Conservation (phyloP, 768 basidiomycete genomes). For the Boletus patriciae region DNA sequence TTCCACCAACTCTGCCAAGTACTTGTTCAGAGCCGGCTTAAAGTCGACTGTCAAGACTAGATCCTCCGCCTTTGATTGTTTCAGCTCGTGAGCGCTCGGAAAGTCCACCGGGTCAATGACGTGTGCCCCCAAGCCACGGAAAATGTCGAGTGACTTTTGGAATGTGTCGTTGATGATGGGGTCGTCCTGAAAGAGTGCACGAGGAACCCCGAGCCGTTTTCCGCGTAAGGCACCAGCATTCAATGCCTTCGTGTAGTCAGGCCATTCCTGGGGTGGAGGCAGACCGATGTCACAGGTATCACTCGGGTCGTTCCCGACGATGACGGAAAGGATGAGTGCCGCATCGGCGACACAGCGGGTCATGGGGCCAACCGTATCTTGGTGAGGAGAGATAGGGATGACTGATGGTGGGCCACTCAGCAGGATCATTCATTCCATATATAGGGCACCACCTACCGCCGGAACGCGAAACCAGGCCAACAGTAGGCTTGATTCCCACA, state of each 20-base stretch:
- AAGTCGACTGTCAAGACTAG: slow-evolving; percentile 56
- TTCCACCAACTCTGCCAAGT: slow-evolving; percentile 44
- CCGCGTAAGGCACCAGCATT: slow-evolving; percentile 44
- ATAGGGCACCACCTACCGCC: slow-evolving; percentile 32
- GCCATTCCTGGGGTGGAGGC: slow-evolving; percentile 47
- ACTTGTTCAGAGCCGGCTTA: slow-evolving; percentile 50
- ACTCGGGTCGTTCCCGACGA: slow-evolving; percentile 43
- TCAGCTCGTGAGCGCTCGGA: slow-evolving; percentile 51
- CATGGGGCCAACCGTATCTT: slow-evolving; percentile 43
- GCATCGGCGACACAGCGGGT: slow-evolving; percentile 38
- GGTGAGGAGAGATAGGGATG: slow-evolving; percentile 43
- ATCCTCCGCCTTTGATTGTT: slow-evolving; percentile 51
- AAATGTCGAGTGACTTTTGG: slow-evolving; percentile 38
- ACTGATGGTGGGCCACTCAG: slow-evolving; percentile 34
- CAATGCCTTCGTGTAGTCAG: slow-evolving; percentile 57
- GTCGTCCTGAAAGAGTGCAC: slow-evolving; percentile 30
- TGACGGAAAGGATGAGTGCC: slow-evolving; percentile 39
- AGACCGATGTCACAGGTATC: slow-evolving; percentile 41
- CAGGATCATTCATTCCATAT: not conserved
- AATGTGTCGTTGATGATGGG: slow-evolving; percentile 37
- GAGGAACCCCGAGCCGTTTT: slow-evolving; percentile 47
- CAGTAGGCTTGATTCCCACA: slow-evolving; percentile 45
- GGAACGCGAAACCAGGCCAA: slow-evolving; percentile 41
- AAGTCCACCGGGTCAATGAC: slow-evolving; percentile 65
- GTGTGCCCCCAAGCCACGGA: slow-evolving; percentile 42